Evolutionary conservation across 2,329 filamentous ascomycete species (phyloP).

Genomic region (Epichloe typhina): DNA sequence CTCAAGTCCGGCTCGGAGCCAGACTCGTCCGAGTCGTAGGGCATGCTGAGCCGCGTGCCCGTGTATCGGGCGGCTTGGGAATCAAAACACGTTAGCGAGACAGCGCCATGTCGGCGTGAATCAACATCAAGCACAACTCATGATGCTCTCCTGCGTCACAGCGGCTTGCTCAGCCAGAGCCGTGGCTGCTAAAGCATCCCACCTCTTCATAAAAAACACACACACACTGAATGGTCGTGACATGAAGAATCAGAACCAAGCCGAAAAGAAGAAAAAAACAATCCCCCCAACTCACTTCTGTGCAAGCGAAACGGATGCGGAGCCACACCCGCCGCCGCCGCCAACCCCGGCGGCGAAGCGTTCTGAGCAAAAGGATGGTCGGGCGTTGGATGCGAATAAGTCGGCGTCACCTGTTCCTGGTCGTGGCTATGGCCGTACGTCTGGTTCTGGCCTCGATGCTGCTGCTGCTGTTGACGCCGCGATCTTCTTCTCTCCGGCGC

Average conservation of each 20-base stretch:
- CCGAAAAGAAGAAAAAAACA: neutral
- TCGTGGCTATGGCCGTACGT: conserved; percentile 1
- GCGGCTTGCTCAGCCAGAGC: no score
- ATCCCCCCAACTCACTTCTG: conserved; percentile 18
- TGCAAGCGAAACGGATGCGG: conserved; percentile 25
- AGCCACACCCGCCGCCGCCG: conserved; percentile 14
- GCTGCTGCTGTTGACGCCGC: conserved; percentile 3
- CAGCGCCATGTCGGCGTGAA: neutral
- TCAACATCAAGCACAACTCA: no score
- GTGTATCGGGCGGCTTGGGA: conserved; percentile 16
- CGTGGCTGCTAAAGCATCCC: no score
- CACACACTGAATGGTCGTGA: neutral
- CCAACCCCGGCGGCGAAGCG: conserved; percentile 7
- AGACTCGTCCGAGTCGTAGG: conserved; percentile 22
- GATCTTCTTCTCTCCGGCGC: neutral
- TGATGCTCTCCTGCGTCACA: no score
- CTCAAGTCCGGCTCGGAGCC: conserved; percentile 25
- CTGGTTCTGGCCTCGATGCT: conserved; percentile 3
- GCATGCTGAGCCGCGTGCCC: conserved; percentile 23
- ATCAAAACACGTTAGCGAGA: conserved; percentile 7
- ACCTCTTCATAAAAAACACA: no score
- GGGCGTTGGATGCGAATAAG: conserved; percentile 10
- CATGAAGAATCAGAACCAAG: neutral
- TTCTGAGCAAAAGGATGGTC: conserved; percentile 4
- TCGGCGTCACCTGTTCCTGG: conserved; percentile 7